phyloP scores from a whole-genome alignment of 495 filamentous ascomycete species.

The Penicillium robsamsonii region DNA sequence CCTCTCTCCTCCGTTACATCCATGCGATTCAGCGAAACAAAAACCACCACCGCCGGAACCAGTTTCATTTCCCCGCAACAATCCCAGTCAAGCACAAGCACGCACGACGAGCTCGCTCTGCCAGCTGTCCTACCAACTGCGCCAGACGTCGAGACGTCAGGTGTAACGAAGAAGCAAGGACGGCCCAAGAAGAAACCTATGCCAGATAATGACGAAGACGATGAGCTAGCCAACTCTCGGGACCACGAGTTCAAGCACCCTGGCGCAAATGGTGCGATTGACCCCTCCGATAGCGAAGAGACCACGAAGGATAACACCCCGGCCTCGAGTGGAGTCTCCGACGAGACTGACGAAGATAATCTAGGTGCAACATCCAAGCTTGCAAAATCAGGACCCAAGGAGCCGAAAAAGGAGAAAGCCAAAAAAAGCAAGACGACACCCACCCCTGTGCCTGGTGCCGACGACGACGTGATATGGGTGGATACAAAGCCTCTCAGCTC shows the following conservation, averaged over 20 bases:
- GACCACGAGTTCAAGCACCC: slow-evolving; percentile 7
- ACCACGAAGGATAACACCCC: not conserved
- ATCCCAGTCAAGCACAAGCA: slow-evolving; percentile 21
- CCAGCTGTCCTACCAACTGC: slow-evolving; percentile 16
- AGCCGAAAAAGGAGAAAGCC: slow-evolving; percentile 38
- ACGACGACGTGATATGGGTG: slow-evolving; percentile 41
- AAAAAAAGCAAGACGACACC: slow-evolving; percentile 43
- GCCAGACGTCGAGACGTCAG: slow-evolving; percentile 22
- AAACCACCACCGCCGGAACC: slow-evolving; percentile 22
- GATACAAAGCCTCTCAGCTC: slow-evolving; percentile 30
- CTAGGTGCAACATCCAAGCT: slow-evolving; percentile 6
- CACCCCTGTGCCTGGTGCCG: slow-evolving; percentile 25
- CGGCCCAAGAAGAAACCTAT: slow-evolving; percentile 34
- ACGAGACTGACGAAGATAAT: slow-evolving; percentile 8
- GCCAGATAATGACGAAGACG: slow-evolving; percentile 30
- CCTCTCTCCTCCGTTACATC: slow-evolving; percentile 40
- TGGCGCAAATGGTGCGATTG: slow-evolving; percentile 9
- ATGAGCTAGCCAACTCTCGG: slow-evolving; percentile 29
- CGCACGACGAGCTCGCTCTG: slow-evolving; percentile 33
- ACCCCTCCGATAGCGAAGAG: slow-evolving; percentile 10
- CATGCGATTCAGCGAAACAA: slow-evolving; percentile 22
- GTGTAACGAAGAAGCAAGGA: slow-evolving; percentile 33
- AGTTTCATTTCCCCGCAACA: slow-evolving; percentile 18
- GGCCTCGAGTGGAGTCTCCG: slow-evolving; percentile 5
- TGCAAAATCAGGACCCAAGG: slow-evolving; percentile 18